phyloP scores from a whole-genome alignment of 441 rosid genomes.

The Populus tomentosa region DNA sequence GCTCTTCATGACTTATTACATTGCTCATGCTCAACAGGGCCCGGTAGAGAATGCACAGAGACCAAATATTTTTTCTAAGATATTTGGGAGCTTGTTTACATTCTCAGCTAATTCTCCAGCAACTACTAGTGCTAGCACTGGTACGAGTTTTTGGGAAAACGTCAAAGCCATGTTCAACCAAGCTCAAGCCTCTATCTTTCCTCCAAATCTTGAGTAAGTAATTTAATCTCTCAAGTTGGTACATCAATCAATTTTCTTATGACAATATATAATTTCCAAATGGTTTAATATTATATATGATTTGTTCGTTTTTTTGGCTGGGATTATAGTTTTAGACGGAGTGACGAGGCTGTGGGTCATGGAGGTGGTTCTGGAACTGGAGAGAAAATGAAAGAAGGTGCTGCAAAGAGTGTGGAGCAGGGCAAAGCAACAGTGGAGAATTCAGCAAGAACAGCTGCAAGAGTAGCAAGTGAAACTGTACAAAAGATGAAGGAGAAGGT shows the following conservation, averaged over 20 bases:
- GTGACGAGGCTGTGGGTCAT: neutral
- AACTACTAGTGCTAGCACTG: too few species aligned
- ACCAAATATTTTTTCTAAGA: neutral
- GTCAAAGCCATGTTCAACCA: neutral
- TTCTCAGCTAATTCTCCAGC: neutral
- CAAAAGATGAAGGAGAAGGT: slow-evolving; percentile 17
- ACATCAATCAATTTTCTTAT: neutral
- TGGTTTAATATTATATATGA: neutral
- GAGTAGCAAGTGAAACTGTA: slow-evolving; percentile 11
- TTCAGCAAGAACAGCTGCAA: slow-evolving; percentile 22
- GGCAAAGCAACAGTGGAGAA: slow-evolving; percentile 21
- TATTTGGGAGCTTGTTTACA: neutral
- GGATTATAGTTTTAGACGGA: slow-evolving; percentile 22
- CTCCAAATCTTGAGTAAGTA: slow-evolving; percentile 26
- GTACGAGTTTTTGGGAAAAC: neutral
- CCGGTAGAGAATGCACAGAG: neutral
- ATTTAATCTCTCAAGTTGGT: neutral
- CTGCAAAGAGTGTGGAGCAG: slow-evolving; percentile 15
- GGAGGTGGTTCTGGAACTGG: neutral
- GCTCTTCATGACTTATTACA: neutral
- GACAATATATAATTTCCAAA: neutral
- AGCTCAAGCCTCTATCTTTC: slow-evolving; percentile 5
- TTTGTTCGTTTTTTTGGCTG: neutral
- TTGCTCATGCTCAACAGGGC: neutral
- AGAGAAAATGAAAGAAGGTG: slow-evolving; percentile 23